Percentiles rank a stretch among this genome's conserved stretches.
These are phyloP conservation scores for Globisporangium canariense DNA, from an alignment of 352 stramenopile genomes.

Conservation along the genomic window DNA sequence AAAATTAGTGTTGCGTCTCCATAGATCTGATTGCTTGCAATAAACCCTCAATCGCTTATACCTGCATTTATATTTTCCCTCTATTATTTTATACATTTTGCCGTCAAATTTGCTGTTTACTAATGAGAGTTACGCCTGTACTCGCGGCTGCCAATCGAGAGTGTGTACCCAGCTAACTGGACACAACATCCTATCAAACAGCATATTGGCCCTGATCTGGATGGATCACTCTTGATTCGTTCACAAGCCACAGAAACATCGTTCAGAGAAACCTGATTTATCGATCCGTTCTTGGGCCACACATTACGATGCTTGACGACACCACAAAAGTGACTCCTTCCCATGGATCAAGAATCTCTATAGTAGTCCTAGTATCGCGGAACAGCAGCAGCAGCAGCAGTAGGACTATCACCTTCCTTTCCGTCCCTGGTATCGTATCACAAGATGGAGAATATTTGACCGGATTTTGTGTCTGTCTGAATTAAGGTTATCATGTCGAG, in stretches of 20 bases:
- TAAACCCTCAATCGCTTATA: too few relatives aligned
- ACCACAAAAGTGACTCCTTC: neutral
- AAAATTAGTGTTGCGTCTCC: too few relatives aligned
- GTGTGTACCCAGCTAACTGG: neutral
- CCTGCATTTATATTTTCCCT: too few relatives aligned
- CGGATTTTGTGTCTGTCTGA: constrained; percentile 1
- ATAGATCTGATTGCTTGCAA: too few relatives aligned
- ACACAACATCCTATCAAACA: neutral
- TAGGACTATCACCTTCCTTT: neutral
- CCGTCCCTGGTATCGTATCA: neutral
- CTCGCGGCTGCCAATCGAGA: too few relatives aligned
- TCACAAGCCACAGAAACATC: neutral
- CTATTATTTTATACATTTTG: too few relatives aligned
- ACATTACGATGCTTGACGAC: neutral
- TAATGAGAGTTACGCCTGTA: too few relatives aligned
- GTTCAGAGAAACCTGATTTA: neutral
- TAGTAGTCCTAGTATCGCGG: too few relatives aligned
- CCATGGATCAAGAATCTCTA: neutral
- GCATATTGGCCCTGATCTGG: neutral
- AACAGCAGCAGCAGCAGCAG: too few relatives aligned
- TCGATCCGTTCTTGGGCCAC: neutral
- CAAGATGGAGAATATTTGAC: neutral
- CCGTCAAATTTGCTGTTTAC: too few relatives aligned
- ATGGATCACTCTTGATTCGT: neutral
- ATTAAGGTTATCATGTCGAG: neutral